Percentiles rank a stretch among this genome's conserved stretches.
Evolutionary conservation across 108 stramenopile genomes (phyloP).

Genomic region (Pseudonitzschia multistriata): DNA sequence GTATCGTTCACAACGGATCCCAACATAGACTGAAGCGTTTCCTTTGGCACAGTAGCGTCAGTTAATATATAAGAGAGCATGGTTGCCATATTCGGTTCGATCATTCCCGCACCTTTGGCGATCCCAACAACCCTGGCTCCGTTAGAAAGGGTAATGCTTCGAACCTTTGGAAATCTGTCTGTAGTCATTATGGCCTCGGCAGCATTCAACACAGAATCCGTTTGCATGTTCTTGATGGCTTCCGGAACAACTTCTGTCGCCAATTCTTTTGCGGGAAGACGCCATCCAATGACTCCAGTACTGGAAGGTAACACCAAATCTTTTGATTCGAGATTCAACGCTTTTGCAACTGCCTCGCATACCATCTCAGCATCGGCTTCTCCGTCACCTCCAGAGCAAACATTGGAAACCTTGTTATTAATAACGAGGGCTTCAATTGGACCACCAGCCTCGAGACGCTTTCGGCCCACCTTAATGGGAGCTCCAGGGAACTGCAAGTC

Average conservation of each 20-base stretch:
- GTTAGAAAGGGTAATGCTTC: conserved; percentile 75
- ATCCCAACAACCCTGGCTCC: conserved; percentile 80
- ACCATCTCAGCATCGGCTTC: conserved; percentile 84
- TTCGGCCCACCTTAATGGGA: conserved; percentile 86
- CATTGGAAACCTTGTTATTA: conserved; percentile 96
- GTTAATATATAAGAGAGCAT: conserved; percentile 96
- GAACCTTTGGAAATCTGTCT: conserved; percentile 82
- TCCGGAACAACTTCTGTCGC: conserved; percentile 78
- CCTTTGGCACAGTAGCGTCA: conserved; percentile 77
- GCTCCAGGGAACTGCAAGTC: conserved; percentile 85
- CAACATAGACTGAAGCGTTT: conserved; percentile 73
- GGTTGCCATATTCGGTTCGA: conserved; percentile 97
- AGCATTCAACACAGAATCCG: conserved; percentile 76
- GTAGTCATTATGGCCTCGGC: conserved; percentile 89
- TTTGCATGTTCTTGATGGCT: conserved; percentile 70
- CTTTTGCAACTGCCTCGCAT: conserved; percentile 82
- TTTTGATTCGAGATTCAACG: conserved; percentile 64
- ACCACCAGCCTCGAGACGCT: conserved; percentile 65
- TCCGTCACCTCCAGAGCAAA: conserved; percentile 90
- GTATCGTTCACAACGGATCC: conserved; percentile 62
- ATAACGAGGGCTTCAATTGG: conserved; percentile 92
- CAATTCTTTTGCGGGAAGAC: conserved; percentile 86
- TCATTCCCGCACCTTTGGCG: conserved; percentile 99
- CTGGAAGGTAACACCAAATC: conserved; percentile 81
- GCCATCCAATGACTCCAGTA: conserved; percentile 99